These are phyloP conservation scores for Anthracocystis panici-leucophaei DNA, from an alignment of 1,284 basidiomycete genomes.

Conservation along the genomic window DNA sequence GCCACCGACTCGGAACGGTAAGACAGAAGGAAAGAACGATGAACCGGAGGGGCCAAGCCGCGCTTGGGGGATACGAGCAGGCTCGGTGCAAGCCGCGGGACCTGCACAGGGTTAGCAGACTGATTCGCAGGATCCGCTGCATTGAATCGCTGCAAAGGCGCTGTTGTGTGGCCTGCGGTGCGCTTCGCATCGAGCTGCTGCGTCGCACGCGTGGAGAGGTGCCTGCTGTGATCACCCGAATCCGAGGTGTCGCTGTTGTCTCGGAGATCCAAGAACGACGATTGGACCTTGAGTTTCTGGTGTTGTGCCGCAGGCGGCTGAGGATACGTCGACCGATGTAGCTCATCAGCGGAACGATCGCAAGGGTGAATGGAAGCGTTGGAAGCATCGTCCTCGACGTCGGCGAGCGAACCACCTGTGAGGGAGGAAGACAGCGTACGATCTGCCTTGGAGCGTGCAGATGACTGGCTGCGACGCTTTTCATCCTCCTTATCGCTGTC, in stretches of 20 bases:
- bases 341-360: slow-evolving; percentile 20
- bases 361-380: slow-evolving; percentile 28
- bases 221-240: slow-evolving; percentile 3
- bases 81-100: not conserved
- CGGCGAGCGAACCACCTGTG: slow-evolving; percentile 40
- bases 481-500: not conserved
- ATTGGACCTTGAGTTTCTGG: slow-evolving; percentile 11
- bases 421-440: slow-evolving; percentile 33
- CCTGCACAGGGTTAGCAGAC: not conserved
- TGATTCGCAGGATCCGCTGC: not conserved
- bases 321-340: not conserved
- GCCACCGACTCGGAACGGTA: slow-evolving; percentile 76
- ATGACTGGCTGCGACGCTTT: slow-evolving; percentile 19
- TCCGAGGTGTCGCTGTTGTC: slow-evolving; percentile 32
- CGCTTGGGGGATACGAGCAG: slow-evolving; percentile 13
- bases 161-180: not conserved
- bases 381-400: slow-evolving; percentile 36
- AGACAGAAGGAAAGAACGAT: slow-evolving; percentile 61
- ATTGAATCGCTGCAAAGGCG: not conserved
- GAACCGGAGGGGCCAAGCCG: slow-evolving; percentile 38
- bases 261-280: slow-evolving; percentile 35
- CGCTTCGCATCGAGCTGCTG: slow-evolving; percentile 5
- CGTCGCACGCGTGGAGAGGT: not conserved
- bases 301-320: slow-evolving; percentile 4
- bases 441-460: slow-evolving; percentile 21